Evolutionary conservation across 257 asterid genomes (phyloP).

Genomic region (Capsicum pubescens): DNA sequence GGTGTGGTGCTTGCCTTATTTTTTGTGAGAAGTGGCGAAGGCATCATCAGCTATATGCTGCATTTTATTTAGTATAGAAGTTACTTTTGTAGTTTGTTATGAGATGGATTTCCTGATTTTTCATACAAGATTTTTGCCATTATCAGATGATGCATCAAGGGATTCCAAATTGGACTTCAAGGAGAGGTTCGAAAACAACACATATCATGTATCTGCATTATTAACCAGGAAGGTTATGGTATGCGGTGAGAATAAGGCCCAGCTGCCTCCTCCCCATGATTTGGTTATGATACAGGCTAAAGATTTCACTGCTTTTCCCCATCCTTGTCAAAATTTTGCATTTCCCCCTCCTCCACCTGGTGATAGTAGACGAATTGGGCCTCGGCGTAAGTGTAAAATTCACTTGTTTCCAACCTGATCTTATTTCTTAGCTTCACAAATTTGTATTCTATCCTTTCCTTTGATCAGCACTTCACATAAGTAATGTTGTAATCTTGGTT

Average conservation of each 20-base stretch:
- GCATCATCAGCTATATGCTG: neutral
- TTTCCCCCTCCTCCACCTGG: slow-evolving; percentile 93
- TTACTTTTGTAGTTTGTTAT: neutral
- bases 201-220: slow-evolving; percentile 45
- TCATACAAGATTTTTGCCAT: slow-evolving; percentile 5
- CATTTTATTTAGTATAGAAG: slow-evolving; percentile 10
- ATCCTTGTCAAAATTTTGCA: slow-evolving; percentile 79
- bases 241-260: slow-evolving; percentile 58
- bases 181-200: slow-evolving; percentile 54
- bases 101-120: slow-evolving; percentile 2
- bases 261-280: slow-evolving; percentile 48
- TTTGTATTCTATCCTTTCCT: neutral
- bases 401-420: slow-evolving; percentile 26
- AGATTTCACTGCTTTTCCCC: slow-evolving; percentile 34
- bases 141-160: slow-evolving; percentile 69
- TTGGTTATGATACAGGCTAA: slow-evolving; percentile 43
- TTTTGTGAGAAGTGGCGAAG: slow-evolving; percentile 8
- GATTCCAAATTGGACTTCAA: slow-evolving; percentile 62
- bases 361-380: slow-evolving; percentile 73
- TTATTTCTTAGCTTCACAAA: slow-evolving; percentile 3
- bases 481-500: slow-evolving; percentile 3
- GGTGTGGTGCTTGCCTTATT: neutral
- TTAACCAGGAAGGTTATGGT: slow-evolving; percentile 51
- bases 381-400: slow-evolving; percentile 78
- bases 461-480: neutral